phyloP scores from a whole-genome alignment of 768 basidiomycete genomes.

The Hygrophorus pudorinus region DNA sequence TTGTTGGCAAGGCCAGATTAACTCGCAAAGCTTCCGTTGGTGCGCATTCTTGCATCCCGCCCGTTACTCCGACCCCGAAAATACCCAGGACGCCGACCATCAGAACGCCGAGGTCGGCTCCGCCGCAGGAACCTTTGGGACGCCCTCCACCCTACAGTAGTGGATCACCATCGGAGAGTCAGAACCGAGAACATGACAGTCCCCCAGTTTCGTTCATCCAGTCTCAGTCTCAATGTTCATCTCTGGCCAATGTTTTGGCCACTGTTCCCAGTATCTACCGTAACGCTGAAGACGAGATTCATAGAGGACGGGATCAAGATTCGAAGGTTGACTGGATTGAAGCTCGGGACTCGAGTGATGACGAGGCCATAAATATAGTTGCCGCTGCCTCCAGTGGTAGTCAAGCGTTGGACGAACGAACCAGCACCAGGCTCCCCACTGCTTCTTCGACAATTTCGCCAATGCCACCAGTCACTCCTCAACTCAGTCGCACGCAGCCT shows the following conservation, averaged over 20 bases:
- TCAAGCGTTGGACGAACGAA: slow-evolving; percentile 75
- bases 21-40: slow-evolving; percentile 32
- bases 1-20: slow-evolving; percentile 17
- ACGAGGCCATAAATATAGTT: slow-evolving; percentile 77
- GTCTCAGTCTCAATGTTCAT: slow-evolving; percentile 40
- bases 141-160: slow-evolving; percentile 60
- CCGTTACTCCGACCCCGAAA: slow-evolving; percentile 23
- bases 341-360: slow-evolving; percentile 50
- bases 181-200: slow-evolving; percentile 26
- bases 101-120: slow-evolving; percentile 18
- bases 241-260: slow-evolving; percentile 52
- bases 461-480: slow-evolving; percentile 3
- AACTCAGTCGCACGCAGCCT: slow-evolving; percentile 7
- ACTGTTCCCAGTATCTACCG: slow-evolving; percentile 30
- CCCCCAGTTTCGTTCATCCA: slow-evolving; percentile 33
- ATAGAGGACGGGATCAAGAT: slow-evolving; percentile 29
- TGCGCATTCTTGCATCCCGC: slow-evolving; percentile 17
- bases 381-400: slow-evolving; percentile 77
- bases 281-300: slow-evolving; percentile 17
- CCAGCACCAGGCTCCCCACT: slow-evolving; percentile 43
- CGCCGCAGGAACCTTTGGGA: slow-evolving; percentile 30
- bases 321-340: slow-evolving; percentile 64
- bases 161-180: slow-evolving; percentile 19
- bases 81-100: slow-evolving; percentile 17
- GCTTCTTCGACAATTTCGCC: slow-evolving; percentile 6